Evolutionary conservation across 805 yeast genomes (phyloP), one percentile per base, ranked within the genome.

Genomic region (Candida saitoana): DNA sequence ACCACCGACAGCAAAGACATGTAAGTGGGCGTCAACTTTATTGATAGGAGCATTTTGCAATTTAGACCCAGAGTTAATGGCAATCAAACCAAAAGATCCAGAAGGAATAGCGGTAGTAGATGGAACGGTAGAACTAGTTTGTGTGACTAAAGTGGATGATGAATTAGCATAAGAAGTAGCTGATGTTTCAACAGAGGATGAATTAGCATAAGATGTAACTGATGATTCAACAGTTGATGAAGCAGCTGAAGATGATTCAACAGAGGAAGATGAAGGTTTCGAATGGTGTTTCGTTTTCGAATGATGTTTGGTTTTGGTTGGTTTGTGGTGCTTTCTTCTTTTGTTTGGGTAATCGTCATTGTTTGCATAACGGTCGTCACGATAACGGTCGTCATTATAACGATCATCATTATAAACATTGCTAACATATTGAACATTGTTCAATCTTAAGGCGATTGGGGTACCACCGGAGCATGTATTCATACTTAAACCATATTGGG

Each of bases 1-100:
- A 5, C 67, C 68, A 14, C 67, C 69, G 24, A 63, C 65, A 8
- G 62, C 47, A 45, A 63, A 63, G 2, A 62, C 67, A 38, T 59
- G 65, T 6, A 58, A 57, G 50, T 63, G 66, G 2, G 56, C 45
- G 8, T 45, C 50, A 12, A 58, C 67, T 46, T 60, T 60, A 43
- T 50, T 59, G 49, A 60, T 56, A 2, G 55, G 39, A 6, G 48
- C 38, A 48, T 56, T 45, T 40, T 62, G 62, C 49, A 62, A 54
- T 17, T 48, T 37, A 3, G 60, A 37, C 4, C 65, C 67, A 3
- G 38, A 64, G 52, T 39, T 45, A 49, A 34, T 51, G 52, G 31
- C 59, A 51, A 17, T 51, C 33, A 20, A 60, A 19, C 31, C 42
- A 40, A 22, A 47, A 43, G 31, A 44, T 41, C 38, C 38, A 5